These are phyloP conservation scores for Sporothrix globosa DNA, from an alignment of 2,329 filamentous ascomycete species.

Conservation along the genomic window DNA sequence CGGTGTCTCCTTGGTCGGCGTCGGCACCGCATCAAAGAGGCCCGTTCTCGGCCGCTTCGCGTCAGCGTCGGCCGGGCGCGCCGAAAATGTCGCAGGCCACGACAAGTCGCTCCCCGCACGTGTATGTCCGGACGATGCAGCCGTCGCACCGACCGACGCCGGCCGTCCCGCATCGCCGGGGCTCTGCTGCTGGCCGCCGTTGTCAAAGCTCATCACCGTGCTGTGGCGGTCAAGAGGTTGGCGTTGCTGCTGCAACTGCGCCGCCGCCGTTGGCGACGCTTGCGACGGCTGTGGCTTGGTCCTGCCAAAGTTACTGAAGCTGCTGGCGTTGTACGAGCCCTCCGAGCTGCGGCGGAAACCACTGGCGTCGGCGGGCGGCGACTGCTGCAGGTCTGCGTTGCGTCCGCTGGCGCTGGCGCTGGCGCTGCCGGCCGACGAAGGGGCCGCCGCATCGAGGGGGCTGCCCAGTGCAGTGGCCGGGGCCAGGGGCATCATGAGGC, in stretches of 20 bases:
- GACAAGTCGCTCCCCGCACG: background rate
- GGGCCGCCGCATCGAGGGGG: background rate
- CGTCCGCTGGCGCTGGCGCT: background rate
- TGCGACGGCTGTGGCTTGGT: constrained; percentile 42
- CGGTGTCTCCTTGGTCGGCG: background rate
- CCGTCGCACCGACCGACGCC: background rate
- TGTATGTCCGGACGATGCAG: background rate
- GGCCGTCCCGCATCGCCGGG: constrained; percentile 32
- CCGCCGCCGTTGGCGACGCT: constrained; percentile 37
- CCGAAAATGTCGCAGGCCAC: background rate
- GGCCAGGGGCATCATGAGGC: constrained; percentile 25
- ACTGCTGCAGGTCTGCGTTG: background rate
- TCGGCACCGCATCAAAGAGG: constrained; percentile 26
- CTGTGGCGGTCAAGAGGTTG: constrained; percentile 30
- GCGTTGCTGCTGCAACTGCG: constrained; percentile 14
- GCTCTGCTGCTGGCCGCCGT: constrained; percentile 40
- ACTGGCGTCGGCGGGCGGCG: background rate
- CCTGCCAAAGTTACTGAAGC: constrained; percentile 45
- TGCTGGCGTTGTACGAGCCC: constrained; percentile 35
- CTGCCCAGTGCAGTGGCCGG: constrained; percentile 14
- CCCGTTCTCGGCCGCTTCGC: constrained; percentile 47
- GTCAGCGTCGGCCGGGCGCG: constrained; percentile 45
- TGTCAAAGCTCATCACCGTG: constrained; percentile 29
- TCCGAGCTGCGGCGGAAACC: constrained; percentile 42
- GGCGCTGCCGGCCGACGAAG: constrained; percentile 19